Percentiles rank a stretch among this genome's conserved stretches.
Evolutionary conservation across 768 basidiomycete genomes (phyloP).

Genomic region (Pisolithus microcarpus): DNA sequence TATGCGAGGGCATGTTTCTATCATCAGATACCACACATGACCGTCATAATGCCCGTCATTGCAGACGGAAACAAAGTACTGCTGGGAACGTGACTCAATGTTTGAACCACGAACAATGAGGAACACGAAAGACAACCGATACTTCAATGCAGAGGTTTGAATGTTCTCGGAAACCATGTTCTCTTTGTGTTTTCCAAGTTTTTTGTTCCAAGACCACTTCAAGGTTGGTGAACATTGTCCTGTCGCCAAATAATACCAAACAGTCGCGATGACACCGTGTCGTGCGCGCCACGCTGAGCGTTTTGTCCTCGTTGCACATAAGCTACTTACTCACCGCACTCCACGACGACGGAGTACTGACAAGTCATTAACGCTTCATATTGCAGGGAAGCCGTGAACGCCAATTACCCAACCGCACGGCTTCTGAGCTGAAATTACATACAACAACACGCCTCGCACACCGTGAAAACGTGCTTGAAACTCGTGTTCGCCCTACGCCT

Average conservation of each 20-base stretch:
- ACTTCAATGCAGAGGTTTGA: too few species aligned
- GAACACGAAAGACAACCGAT: too few species aligned
- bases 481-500: neutral
- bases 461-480: conserved; percentile 8
- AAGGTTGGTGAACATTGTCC: too few species aligned
- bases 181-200: too few species aligned
- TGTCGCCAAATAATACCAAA: conserved; percentile 20
- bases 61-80: too few species aligned
- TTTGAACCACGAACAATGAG: too few species aligned
- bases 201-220: too few species aligned
- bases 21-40: conserved; percentile 24
- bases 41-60: conserved; percentile 44
- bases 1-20: neutral
- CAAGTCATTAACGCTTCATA: neutral
- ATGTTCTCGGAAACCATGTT: too few species aligned
- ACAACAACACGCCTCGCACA: conserved; percentile 1
- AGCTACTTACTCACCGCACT: neutral
- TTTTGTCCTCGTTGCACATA: neutral
- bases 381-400: neutral
- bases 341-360: neutral
- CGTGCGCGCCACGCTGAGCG: neutral
- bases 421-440: neutral
- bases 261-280: conserved; percentile 9
- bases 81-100: too few species aligned
- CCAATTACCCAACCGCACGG: neutral